Conservation (phyloP, 345 rosid genomes). For the rapeseed (Brassica napus) region Da-Ae NC_063435.1:10640001-10640500, state of each 20-base stretch:
- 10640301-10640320: constrained; percentile 1
- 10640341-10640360: constrained; percentile 18
- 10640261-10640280: constrained; percentile 26
- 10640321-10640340: constrained; percentile 30
- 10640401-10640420: too few species aligned
- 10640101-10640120: too few species aligned
- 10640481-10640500: not conserved
- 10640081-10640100: not conserved
- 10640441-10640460: too few species aligned
- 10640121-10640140: not conserved
- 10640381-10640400: too few species aligned
- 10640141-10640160: constrained; percentile 6
- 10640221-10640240: constrained; percentile 11
- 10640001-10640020: not conserved
- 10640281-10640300: constrained; percentile 31
- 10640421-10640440: too few species aligned
- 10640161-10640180: constrained; percentile 20
- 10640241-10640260: constrained; percentile 17
- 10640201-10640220: not conserved
- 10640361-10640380: too few species aligned
- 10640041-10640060: not conserved
- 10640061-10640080: not conserved
- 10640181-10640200: constrained; percentile 19
- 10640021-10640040: not conserved
- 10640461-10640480: too few species aligned